Percentiles rank a stretch among this genome's conserved stretches.
phyloP scores from a whole-genome alignment of 2,329 filamentous ascomycete species.

The Calycina marina region DNA sequence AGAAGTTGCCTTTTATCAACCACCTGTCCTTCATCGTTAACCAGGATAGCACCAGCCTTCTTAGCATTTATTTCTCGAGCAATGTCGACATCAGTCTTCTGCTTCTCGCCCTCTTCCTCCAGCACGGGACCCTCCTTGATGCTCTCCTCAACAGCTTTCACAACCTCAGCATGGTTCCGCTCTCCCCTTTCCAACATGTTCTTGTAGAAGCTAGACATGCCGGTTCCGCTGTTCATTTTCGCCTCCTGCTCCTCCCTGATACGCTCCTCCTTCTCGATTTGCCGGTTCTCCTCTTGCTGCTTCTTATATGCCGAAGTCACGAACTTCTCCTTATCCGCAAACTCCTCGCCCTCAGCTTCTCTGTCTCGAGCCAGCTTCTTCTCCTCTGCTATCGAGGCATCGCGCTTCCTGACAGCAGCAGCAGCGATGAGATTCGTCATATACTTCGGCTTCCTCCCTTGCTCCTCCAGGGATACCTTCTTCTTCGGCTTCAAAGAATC shows the following conservation, averaged over 20 bases:
- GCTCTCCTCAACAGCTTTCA: slow-evolving; percentile 49
- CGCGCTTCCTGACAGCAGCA: slow-evolving; percentile 62
- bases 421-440: slow-evolving; percentile 61
- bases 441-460: slow-evolving; percentile 58
- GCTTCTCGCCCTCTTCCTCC: slow-evolving; percentile 25
- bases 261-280: slow-evolving; percentile 58
- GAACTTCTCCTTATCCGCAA: slow-evolving; percentile 71
- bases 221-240: slow-evolving; percentile 48
- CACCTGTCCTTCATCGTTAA: slow-evolving; percentile 74
- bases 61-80: slow-evolving; percentile 52
- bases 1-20: slow-evolving; percentile 75
- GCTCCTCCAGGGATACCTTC: slow-evolving; percentile 36
- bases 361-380: slow-evolving; percentile 66
- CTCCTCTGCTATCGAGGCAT: slow-evolving; percentile 65
- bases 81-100: slow-evolving; percentile 46
- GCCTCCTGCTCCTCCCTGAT: slow-evolving; percentile 48
- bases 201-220: slow-evolving; percentile 69
- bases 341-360: slow-evolving; percentile 68
- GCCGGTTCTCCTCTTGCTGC: slow-evolving; percentile 62
- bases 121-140: slow-evolving; percentile 29
- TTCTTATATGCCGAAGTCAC: slow-evolving; percentile 72
- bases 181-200: slow-evolving; percentile 59
- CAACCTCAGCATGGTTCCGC: slow-evolving; percentile 50
- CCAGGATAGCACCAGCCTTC: slow-evolving; percentile 44
- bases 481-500: slow-evolving; percentile 58